phyloP scores from a whole-genome alignment of 2,329 filamentous ascomycete species.

The Hymenoscyphus repandus region DNA sequence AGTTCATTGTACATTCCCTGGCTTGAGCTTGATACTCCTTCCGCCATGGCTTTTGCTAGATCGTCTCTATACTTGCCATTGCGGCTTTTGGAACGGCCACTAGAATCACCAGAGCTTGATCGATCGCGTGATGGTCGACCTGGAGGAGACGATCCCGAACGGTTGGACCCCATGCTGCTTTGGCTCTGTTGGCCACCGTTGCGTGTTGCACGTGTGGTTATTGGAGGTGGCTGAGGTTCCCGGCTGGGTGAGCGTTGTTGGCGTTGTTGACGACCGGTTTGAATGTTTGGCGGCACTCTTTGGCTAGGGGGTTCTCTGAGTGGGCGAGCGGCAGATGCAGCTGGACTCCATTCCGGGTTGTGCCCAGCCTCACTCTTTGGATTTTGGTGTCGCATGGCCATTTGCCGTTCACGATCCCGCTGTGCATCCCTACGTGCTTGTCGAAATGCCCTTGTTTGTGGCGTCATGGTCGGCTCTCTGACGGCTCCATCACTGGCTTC shows the following conservation, averaged over 20 bases:
- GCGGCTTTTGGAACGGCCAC: slow-evolving; percentile 27
- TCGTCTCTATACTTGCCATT: slow-evolving; percentile 30
- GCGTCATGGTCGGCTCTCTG: slow-evolving; percentile 12
- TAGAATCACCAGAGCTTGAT: slow-evolving; percentile 28
- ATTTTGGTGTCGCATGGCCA: slow-evolving; percentile 23
- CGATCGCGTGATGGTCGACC: slow-evolving; percentile 27
- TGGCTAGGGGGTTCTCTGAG: slow-evolving; percentile 16
- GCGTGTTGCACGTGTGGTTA: slow-evolving; percentile 14
- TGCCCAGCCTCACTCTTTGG: slow-evolving; percentile 8
- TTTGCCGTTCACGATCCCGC: slow-evolving; percentile 27
- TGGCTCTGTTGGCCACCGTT: slow-evolving; percentile 19
- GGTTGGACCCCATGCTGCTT: slow-evolving; percentile 14
- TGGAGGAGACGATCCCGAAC: slow-evolving; percentile 24
- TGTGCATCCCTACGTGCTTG: slow-evolving; percentile 30
- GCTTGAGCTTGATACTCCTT: slow-evolving; percentile 20
- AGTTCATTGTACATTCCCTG: slow-evolving; percentile 22
- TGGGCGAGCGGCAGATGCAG: slow-evolving; percentile 12
- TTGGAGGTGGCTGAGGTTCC: slow-evolving; percentile 26
- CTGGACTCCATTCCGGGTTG: slow-evolving; percentile 15
- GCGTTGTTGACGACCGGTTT: slow-evolving; percentile 14
- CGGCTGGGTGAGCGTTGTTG: slow-evolving; percentile 22
- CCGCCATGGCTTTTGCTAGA: slow-evolving; percentile 24
- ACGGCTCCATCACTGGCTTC: slow-evolving; percentile 14
- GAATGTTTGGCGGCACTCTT: slow-evolving; percentile 18
- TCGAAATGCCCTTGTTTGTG: slow-evolving; percentile 26